Percentiles rank a stretch among this genome's conserved stretches.
Conservation (phyloP, 768 basidiomycete species). For the Podaxis mareebaensis region DNA sequence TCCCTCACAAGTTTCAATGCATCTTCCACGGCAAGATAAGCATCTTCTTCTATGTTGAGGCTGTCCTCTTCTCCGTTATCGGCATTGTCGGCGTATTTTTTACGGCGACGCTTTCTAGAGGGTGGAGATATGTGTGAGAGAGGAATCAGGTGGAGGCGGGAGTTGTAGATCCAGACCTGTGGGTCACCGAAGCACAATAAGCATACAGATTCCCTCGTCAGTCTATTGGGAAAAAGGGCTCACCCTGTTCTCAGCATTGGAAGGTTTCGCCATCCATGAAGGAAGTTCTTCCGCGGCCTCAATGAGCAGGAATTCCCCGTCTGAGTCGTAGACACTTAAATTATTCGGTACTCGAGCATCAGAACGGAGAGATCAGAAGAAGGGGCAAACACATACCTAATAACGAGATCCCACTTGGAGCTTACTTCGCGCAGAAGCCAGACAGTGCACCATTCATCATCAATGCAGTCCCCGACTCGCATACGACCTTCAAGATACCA, state of each 20-base stretch:
- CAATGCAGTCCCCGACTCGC: slow-evolving; percentile 94
- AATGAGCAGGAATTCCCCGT: slow-evolving; percentile 95
- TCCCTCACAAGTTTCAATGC: slow-evolving; percentile 67
- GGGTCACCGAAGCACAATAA: slow-evolving; percentile 23
- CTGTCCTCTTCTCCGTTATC: slow-evolving; percentile 55
- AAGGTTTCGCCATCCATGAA: slow-evolving; percentile 80
- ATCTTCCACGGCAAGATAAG: slow-evolving; percentile 59
- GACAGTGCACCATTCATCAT: slow-evolving; percentile 96
- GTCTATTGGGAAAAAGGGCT: slow-evolving; percentile 37
- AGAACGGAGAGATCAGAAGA: slow-evolving; percentile 7
- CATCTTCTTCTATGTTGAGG: slow-evolving; percentile 41
- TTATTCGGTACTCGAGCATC: neutral
- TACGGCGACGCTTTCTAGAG: slow-evolving; percentile 53
- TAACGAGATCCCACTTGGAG: slow-evolving; percentile 74
- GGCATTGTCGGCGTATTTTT: slow-evolving; percentile 39
- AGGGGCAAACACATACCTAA: slow-evolving; percentile 55
- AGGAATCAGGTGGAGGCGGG: slow-evolving; percentile 85
- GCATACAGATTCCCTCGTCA: slow-evolving; percentile 34
- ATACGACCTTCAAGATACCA: slow-evolving; percentile 79
- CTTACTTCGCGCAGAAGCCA: slow-evolving; percentile 85
- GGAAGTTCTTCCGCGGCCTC: slow-evolving; percentile 93
- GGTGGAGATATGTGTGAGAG: slow-evolving; percentile 71
- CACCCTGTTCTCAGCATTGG: slow-evolving; percentile 92
- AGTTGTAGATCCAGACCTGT: slow-evolving; percentile 90
- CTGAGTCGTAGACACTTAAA: slow-evolving; percentile 72